Conservation (phyloP, 306 rosid species). For the Begonia loranthoides region DNA sequence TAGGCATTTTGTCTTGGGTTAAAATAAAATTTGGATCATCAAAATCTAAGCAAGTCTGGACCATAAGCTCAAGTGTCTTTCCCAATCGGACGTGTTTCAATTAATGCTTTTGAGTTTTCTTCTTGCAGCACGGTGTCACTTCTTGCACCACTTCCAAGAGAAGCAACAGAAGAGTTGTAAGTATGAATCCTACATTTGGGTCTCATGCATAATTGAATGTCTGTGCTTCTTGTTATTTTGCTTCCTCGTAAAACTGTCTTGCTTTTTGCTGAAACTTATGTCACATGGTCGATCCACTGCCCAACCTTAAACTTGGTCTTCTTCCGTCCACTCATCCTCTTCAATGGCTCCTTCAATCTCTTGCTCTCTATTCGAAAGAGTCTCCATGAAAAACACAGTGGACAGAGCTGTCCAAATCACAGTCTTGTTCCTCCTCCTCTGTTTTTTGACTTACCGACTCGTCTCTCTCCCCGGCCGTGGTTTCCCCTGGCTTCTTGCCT, state of each 20-base stretch:
- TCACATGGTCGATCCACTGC: no score
- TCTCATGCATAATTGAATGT: conserved; percentile 1
- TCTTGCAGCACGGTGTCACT: no score
- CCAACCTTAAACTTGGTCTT: no score
- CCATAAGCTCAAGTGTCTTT: no score
- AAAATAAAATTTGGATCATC: no score
- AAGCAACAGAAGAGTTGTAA: conserved; percentile 22
- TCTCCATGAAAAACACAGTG: background rate
- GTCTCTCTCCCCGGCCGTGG: conserved; percentile 6
- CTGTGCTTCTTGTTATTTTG: background rate
- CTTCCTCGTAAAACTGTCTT: background rate
- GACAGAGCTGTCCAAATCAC: conserved; percentile 6
- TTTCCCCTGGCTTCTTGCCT: conserved; percentile 12
- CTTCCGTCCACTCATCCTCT: background rate
- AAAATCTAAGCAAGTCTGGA: no score
- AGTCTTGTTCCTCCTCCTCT: conserved; percentile 17
- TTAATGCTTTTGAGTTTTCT: no score
- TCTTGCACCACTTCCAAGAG: conserved; percentile 45
- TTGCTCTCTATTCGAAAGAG: conserved; percentile 6
- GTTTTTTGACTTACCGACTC: conserved; percentile 13
- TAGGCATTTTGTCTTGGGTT: no score
- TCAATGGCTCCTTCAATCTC: background rate
- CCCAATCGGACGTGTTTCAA: no score
- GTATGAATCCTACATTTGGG: no score
- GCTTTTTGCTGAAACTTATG: no score